Evolutionary conservation across 805 yeast genomes (phyloP).

Genomic region (Ascoidea rubescens): DNA sequence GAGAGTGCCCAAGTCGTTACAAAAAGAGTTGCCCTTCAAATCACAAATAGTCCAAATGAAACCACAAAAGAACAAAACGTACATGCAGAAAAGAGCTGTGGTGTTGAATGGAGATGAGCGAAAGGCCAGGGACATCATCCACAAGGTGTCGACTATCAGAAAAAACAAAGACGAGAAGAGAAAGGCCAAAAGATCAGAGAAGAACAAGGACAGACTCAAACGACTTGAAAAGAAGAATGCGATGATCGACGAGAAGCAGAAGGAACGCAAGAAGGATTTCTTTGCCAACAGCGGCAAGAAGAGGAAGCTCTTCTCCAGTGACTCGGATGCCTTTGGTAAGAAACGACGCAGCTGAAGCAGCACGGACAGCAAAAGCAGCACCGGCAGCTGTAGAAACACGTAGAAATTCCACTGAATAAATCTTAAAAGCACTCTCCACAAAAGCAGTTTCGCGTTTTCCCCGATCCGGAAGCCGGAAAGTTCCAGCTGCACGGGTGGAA

Average conservation of each 20-base stretch:
- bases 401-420: too few relatives aligned
- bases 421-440: too few relatives aligned
- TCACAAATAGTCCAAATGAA: conserved; percentile 84
- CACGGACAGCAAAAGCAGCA: too few relatives aligned
- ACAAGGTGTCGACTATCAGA: conserved; percentile 71
- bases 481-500: too few relatives aligned
- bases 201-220: conserved; percentile 48
- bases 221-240: conserved; percentile 62
- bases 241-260: conserved; percentile 56
- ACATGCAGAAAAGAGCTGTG: conserved; percentile 84
- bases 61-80: conserved; percentile 74
- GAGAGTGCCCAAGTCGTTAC: conserved; percentile 70
- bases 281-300: neutral
- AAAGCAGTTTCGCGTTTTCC: too few relatives aligned
- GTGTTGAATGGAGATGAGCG: conserved; percentile 86
- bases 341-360: neutral
- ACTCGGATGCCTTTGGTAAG: neutral
- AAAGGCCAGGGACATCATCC: conserved; percentile 81
- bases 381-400: too few relatives aligned
- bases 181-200: conserved; percentile 47
- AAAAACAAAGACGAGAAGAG: conserved; percentile 77
- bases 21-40: conserved; percentile 73
- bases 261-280: conserved; percentile 68
- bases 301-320: neutral
- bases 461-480: too few relatives aligned